Conservation (phyloP, 768 basidiomycete genomes). For the Mycena kentingensis region DNA sequence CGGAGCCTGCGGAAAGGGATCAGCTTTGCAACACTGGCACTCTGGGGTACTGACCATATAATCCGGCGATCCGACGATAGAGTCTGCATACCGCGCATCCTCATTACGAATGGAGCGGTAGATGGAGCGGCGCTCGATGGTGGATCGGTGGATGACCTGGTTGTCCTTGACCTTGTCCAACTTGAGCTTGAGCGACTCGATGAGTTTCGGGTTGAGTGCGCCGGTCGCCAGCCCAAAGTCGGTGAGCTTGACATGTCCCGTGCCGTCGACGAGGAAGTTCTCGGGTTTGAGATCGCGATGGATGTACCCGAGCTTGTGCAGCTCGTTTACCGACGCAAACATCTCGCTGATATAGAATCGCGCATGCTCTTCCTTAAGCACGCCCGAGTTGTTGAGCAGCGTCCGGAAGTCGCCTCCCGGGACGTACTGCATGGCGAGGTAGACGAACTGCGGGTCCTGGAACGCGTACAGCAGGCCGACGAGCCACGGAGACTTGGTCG, state of each 20-base stretch:
- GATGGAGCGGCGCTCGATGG: slow-evolving; percentile 90
- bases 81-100: slow-evolving; percentile 93
- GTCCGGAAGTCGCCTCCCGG: slow-evolving; percentile 97
- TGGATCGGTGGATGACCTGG: slow-evolving; percentile 85
- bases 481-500: slow-evolving; percentile 97
- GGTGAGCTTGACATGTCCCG: slow-evolving; percentile 95
- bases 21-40: slow-evolving; percentile 3
- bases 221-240: slow-evolving; percentile 98
- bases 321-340: slow-evolving; percentile 91
- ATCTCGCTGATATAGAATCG: slow-evolving; percentile 97
- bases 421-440: slow-evolving; percentile 83
- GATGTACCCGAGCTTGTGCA: slow-evolving; percentile 97
- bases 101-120: slow-evolving; percentile 90
- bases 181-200: slow-evolving; percentile 94
- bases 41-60: slow-evolving; percentile 87
- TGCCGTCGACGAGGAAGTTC: slow-evolving; percentile 96
- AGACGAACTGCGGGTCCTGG: slow-evolving; percentile 86
- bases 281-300: slow-evolving; percentile 98
- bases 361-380: slow-evolving; percentile 96
- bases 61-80: slow-evolving; percentile 96
- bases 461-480: slow-evolving; percentile 95
- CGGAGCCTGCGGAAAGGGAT: slow-evolving; percentile 53
- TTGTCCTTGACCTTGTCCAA: slow-evolving; percentile 97
- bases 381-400: slow-evolving; percentile 95
- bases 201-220: slow-evolving; percentile 89